Evolutionary conservation across 768 basidiomycete genomes (phyloP).

Genomic region (Suillus sp.): DNA sequence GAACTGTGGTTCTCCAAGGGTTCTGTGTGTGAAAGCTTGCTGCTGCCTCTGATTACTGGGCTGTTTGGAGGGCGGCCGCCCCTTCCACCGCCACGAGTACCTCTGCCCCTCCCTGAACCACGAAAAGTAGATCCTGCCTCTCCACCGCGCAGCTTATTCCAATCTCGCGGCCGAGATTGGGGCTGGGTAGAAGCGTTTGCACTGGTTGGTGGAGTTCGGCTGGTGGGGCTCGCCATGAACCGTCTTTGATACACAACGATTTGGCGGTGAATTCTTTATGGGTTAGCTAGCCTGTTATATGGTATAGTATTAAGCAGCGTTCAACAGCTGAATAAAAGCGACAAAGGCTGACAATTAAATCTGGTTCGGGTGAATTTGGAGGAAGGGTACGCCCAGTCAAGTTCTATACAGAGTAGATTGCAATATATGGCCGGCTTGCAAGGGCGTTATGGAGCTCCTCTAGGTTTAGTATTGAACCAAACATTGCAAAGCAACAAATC

Average conservation of each 20-base stretch:
- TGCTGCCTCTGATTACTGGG: constrained; percentile 25
- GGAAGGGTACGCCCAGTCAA: constrained; percentile 1
- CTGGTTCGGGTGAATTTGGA: background rate
- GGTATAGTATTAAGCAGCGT: background rate
- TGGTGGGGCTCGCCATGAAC: constrained; percentile 47
- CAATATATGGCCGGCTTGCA: background rate
- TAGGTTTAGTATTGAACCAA: constrained; percentile 24
- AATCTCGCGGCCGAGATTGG: constrained; percentile 41
- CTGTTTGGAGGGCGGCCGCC: constrained; percentile 32
- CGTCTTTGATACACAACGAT: constrained; percentile 6
- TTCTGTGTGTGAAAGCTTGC: constrained; percentile 23
- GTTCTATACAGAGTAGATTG: constrained; percentile 4
- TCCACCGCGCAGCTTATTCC: constrained; percentile 41
- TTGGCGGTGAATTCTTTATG: background rate
- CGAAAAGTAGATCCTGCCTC: constrained; percentile 53
- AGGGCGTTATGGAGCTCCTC: constrained; percentile 10
- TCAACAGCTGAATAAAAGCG: background rate
- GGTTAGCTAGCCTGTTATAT: constrained; percentile 1
- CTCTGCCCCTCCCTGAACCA: constrained; percentile 42
- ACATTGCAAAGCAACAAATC: constrained; percentile 35
- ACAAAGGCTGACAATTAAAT: background rate
- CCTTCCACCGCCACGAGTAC: constrained; percentile 36
- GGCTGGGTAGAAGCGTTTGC: constrained; percentile 30
- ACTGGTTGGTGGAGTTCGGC: constrained; percentile 30
- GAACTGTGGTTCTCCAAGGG: constrained; percentile 22